Base-by-base conservation (phyloP, 2,329 filamentous ascomycete genomes). In the Ilyonectria sp. region DNA sequence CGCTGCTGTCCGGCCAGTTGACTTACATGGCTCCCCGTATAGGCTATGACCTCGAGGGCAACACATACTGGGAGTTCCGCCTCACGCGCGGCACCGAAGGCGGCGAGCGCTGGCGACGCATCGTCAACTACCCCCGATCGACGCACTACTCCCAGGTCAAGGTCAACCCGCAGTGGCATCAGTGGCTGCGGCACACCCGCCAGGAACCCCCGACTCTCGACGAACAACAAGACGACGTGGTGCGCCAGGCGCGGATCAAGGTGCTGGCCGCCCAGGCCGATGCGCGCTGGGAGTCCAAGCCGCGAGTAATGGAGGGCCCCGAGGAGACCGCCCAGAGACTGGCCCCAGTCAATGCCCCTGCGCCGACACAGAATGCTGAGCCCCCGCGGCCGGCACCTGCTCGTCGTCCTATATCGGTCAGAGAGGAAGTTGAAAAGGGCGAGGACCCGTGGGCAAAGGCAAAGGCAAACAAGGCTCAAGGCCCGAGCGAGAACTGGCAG, bases 31-130 rank as follows among this genome's bases (percentile, higher is more conserved):
- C 49, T 52, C 49, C 53, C 23, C 29, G 46, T 43, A 17, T 68
- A 92, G 90, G 90, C 71, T 84, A 87, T 74, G 90, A 92, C 76
- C 88, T 92, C 65, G 76, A 88, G 26, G 89, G 90, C 62, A 92
- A 92, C 81, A 91, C 90, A 4, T 92, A 87, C 82, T 92, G 90
- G 90, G 89, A 91, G 74, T 91, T 92, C 80, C 85, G 85, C 65
- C 86, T 90, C 71, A 74, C 80, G 7, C 83, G 84, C 61, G 80
- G 80, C 67, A 74, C 78, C 63, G 72, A 70, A 31, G 69, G 69
- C 63, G 69, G 79, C 40, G 79, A 82, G 55, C 86, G 87, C 71
- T 88, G 87, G 85, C 87, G 90, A 35, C 87, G 90, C 76, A 91
- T 91, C 69, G 89, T 91, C 55, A 76, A 88, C 72, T 90, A 88